Conservation (phyloP, 768 basidiomycete species). For the Tylopilus rubrobrunneus region DNA sequence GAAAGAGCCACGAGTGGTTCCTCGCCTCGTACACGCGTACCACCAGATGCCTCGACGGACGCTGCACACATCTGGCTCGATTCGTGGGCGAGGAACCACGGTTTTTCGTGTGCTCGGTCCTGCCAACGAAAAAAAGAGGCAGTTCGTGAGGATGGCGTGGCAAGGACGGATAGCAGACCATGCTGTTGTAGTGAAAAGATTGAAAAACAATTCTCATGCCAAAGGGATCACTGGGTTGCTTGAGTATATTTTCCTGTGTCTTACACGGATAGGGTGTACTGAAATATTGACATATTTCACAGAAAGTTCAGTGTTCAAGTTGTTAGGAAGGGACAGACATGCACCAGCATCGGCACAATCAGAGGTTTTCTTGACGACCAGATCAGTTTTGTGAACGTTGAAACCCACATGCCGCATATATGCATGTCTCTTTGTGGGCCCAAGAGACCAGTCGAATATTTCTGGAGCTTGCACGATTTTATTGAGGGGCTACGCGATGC, state of each 20-base stretch:
- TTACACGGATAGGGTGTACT: background rate
- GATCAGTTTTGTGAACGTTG: background rate
- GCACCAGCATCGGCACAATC: background rate
- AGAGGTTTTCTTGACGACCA: background rate
- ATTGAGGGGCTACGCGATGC: background rate
- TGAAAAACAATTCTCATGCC: background rate
- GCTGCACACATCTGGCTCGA: too few species aligned
- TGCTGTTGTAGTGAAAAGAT: background rate
- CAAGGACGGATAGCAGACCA: background rate
- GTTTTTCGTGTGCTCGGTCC: slow-evolving; percentile 1
- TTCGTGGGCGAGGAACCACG: too few species aligned
- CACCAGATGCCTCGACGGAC: too few species aligned
- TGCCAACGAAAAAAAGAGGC: background rate
- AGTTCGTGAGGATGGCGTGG: background rate
- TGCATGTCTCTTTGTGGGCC: background rate
- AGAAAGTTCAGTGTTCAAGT: background rate
- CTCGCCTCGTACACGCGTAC: too few species aligned
- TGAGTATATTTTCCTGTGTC: background rate
- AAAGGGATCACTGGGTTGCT: background rate
- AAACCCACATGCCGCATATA: background rate
- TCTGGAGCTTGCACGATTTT: slow-evolving; percentile 2
- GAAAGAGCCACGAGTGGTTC: too few species aligned
- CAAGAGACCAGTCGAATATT: background rate
- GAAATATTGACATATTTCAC: background rate
- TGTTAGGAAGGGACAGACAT: background rate